A percentile compares a stretch with the other conserved stretches of the same genome.
Conservation (phyloP, 495 filamentous ascomycete genomes). For the Talaromyces borbonicus region DNA sequence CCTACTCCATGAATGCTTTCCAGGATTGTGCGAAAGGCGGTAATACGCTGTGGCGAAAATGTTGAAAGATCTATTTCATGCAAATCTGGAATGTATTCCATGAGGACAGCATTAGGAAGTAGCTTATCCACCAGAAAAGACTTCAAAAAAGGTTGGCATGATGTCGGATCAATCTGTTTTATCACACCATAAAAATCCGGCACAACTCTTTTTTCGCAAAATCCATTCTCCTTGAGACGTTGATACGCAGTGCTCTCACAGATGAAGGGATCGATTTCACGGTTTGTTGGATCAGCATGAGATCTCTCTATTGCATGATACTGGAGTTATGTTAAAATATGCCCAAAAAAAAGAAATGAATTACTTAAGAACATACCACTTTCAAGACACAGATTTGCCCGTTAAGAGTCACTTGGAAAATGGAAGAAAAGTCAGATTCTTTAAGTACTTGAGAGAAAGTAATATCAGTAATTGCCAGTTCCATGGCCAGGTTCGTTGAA, state of each 20-base stretch:
- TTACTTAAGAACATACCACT: conserved; percentile 12
- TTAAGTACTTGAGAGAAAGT: conserved; percentile 13
- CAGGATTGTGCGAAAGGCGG: conserved; percentile 14
- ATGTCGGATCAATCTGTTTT: conserved; percentile 11
- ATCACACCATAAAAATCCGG: conserved; percentile 20
- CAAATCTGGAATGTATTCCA: conserved; percentile 19
- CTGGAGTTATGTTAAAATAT: conserved; percentile 4
- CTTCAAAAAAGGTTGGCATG: conserved; percentile 11
- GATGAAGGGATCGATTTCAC: conserved; percentile 14
- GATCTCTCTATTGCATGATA: conserved; percentile 12
- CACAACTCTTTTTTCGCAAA: conserved; percentile 14
- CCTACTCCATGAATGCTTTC: conserved; percentile 13
- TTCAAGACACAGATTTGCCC: conserved; percentile 16
- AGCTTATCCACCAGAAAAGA: conserved; percentile 16
- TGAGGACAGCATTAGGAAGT: conserved; percentile 16
- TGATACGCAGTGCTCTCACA: conserved; percentile 15
- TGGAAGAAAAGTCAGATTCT: conserved; percentile 9
- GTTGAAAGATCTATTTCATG: conserved; percentile 14
- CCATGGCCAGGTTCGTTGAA: conserved; percentile 4
- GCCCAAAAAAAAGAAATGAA: background rate
- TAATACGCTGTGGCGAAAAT: conserved; percentile 9
- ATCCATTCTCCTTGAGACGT: conserved; percentile 15
- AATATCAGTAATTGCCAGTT: background rate
- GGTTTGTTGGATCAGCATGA: conserved; percentile 9
- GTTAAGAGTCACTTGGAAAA: conserved; percentile 14